Conservation (phyloP, 148 eudicot species). For the Chenopodium berlandieri region DNA sequence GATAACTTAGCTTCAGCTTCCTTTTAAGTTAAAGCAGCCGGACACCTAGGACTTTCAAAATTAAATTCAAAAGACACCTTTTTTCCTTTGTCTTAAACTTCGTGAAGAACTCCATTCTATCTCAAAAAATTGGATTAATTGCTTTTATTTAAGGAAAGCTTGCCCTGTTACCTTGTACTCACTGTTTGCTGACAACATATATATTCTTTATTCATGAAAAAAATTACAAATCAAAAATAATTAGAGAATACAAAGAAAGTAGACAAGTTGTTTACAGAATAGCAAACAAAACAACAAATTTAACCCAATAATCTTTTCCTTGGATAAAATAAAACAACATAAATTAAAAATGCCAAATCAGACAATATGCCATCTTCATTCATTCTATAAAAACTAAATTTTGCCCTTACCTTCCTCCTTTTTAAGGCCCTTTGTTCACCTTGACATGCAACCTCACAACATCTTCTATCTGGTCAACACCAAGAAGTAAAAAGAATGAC, state of each 20-base stretch:
- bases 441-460: conserved; percentile 35
- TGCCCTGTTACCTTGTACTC: neutral
- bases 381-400: neutral
- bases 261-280: neutral
- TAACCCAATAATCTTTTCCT: neutral
- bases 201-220: neutral
- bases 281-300: neutral
- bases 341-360: conserved; percentile 2
- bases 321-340: neutral
- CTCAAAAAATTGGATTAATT: neutral
- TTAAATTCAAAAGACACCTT: neutral
- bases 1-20: neutral
- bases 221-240: no score
- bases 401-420: conserved; percentile 61
- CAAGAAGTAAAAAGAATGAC: neutral
- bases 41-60: neutral
- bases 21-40: neutral
- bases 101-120: no score
- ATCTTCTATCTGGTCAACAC: conserved; percentile 35
- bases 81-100: no score
- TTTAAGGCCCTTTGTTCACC: conserved; percentile 42
- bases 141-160: neutral
- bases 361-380: conserved; percentile 10
- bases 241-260: neutral
- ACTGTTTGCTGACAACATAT: neutral